Percentiles rank a stretch among this genome's conserved stretches.
Conservation (phyloP, 495 filamentous ascomycete genomes). For the Mytilinidion resinicola region DNA sequence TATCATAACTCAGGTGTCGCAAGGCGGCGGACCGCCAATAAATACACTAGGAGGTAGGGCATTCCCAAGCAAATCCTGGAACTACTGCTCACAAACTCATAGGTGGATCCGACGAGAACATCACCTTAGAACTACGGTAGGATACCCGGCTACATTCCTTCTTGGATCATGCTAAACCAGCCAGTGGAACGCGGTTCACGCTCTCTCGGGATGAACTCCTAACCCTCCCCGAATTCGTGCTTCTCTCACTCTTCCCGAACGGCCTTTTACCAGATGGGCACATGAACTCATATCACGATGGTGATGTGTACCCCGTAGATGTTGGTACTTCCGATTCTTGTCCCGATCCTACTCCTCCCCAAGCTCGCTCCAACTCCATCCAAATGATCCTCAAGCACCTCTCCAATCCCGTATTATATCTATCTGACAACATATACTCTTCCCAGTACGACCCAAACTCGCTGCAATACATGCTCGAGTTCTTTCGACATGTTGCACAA, state of each 20-base stretch:
- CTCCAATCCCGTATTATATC: slow-evolving; percentile 45
- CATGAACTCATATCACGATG: slow-evolving; percentile 86
- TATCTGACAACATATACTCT: slow-evolving; percentile 49
- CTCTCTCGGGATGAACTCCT: slow-evolving; percentile 91
- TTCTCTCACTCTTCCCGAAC: slow-evolving; percentile 98
- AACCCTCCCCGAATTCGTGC: slow-evolving; percentile 92
- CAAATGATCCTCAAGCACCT: slow-evolving; percentile 30
- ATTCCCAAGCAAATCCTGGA: not conserved
- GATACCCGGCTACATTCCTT: slow-evolving; percentile 6
- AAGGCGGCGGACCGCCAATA: slow-evolving; percentile 75
- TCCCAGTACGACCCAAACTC: slow-evolving; percentile 91
- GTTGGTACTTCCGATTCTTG: slow-evolving; percentile 52
- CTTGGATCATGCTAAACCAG: not conserved
- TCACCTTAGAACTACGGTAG: slow-evolving; percentile 90
- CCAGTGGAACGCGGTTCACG: slow-evolving; percentile 83
- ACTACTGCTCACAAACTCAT: slow-evolving; percentile 2
- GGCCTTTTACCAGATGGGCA: slow-evolving; percentile 96
- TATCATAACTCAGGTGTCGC: slow-evolving; percentile 98
- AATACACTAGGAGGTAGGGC: slow-evolving; percentile 75
- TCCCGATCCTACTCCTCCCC: slow-evolving; percentile 31
- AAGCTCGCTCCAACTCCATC: slow-evolving; percentile 35
- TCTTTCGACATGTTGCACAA: slow-evolving; percentile 92
- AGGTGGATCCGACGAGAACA: slow-evolving; percentile 92
- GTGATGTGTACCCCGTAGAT: slow-evolving; percentile 93
- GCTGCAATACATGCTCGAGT: slow-evolving; percentile 98